Evolutionary conservation across 179 eudicot genomes (phyloP).

Genomic region (Drosera spatulata): DNA sequence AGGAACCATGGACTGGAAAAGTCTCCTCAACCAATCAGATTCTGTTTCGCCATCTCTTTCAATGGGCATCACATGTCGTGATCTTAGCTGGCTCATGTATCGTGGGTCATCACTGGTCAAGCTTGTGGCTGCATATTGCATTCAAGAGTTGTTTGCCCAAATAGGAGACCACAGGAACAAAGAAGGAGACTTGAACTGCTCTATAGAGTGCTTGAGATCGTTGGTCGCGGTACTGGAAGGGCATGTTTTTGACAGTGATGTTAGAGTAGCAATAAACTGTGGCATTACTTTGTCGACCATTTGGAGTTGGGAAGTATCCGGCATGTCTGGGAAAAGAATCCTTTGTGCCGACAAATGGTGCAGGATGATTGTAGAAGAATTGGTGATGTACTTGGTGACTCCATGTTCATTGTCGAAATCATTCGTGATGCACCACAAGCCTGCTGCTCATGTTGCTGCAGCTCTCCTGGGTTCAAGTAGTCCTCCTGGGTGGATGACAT

Average conservation of each 20-base stretch:
- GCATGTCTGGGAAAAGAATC: slow-evolving; percentile 14
- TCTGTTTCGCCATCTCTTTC: slow-evolving; percentile 23
- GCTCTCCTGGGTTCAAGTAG: slow-evolving; percentile 40
- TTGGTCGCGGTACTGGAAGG: slow-evolving; percentile 65
- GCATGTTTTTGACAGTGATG: slow-evolving; percentile 40
- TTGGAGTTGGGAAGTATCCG: slow-evolving; percentile 46
- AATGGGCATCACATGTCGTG: slow-evolving; percentile 54
- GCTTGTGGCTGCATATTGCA: slow-evolving; percentile 64
- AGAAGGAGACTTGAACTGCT: slow-evolving; percentile 23
- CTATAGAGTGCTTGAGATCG: slow-evolving; percentile 30
- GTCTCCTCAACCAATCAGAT: slow-evolving; percentile 26
- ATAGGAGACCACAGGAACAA: slow-evolving; percentile 35
- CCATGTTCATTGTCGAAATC: slow-evolving; percentile 54
- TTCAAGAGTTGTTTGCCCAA: slow-evolving; percentile 49
- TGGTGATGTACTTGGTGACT: slow-evolving; percentile 63
- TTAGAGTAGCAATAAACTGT: slow-evolving; percentile 50
- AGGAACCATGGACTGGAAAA: slow-evolving; percentile 39
- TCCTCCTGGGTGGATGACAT: slow-evolving; percentile 60
- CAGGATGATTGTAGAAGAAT: slow-evolving; percentile 75
- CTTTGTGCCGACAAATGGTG: slow-evolving; percentile 49
- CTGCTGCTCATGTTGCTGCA: slow-evolving; percentile 58
- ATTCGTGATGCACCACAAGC: slow-evolving; percentile 43
- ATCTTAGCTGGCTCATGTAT: slow-evolving; percentile 69
- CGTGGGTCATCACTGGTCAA: slow-evolving; percentile 57
- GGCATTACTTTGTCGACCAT: slow-evolving; percentile 58